These are phyloP conservation scores for Marasmius tenuissimus DNA, from an alignment of 1,284 basidiomycete species.

Conservation along the genomic window DNA sequence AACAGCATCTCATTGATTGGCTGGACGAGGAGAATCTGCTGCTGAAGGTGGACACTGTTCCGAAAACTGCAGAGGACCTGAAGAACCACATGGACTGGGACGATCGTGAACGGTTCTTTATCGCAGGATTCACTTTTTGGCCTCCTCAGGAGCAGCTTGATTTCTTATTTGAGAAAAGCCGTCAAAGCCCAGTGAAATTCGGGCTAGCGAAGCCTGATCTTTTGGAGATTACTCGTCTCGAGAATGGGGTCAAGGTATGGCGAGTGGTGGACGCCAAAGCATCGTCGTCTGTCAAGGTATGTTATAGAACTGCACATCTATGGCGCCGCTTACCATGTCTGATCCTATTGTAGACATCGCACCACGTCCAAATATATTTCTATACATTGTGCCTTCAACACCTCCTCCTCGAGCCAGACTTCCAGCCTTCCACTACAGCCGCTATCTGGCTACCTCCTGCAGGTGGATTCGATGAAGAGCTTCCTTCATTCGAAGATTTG, in stretches of 20 bases:
- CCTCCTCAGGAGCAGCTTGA: constrained; percentile 34
- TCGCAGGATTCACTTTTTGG: constrained; percentile 43
- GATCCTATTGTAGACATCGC: constrained; percentile 39
- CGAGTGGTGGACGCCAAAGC: constrained; percentile 55
- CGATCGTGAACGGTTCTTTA: constrained; percentile 46
- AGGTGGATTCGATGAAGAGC: constrained; percentile 29
- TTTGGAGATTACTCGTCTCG: constrained; percentile 38
- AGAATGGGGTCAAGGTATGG: constrained; percentile 39
- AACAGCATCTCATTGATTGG: constrained; percentile 42
- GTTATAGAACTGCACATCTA: neutral
- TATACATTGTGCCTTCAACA: constrained; percentile 44
- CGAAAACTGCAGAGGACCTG: constrained; percentile 31
- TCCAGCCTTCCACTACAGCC: constrained; percentile 32
- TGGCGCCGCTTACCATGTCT: neutral
- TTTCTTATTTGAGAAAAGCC: constrained; percentile 30
- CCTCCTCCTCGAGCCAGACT: constrained; percentile 33
- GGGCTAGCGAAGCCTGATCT: constrained; percentile 48
- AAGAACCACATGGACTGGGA: constrained; percentile 42
- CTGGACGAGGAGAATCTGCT: constrained; percentile 43
- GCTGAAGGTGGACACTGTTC: constrained; percentile 35
- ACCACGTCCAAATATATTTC: constrained; percentile 51
- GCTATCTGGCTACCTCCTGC: constrained; percentile 45
- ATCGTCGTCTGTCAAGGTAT: constrained; percentile 39
- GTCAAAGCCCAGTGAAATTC: constrained; percentile 38
- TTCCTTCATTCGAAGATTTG: constrained; percentile 36